These are phyloP conservation scores for Funneliformis geosporum DNA, from an alignment of 192 early-diverging fungal species.

Conservation along the genomic window DNA sequence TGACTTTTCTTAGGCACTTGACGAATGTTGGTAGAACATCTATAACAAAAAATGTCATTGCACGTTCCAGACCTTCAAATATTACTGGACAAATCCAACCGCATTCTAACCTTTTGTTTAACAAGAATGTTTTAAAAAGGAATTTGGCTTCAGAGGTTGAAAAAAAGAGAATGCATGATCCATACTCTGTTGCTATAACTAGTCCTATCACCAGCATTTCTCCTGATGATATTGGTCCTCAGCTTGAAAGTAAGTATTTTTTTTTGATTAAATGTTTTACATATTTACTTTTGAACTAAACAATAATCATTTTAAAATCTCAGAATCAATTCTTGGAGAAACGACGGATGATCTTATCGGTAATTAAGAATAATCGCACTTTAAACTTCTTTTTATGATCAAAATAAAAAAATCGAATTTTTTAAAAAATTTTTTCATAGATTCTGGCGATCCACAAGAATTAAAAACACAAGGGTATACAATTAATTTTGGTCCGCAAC, in stretches of 20 bases:
- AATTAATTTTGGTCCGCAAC: conserved; percentile 99
- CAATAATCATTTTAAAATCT: not conserved
- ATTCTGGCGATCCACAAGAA: conserved; percentile 20
- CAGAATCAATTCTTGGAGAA: not conserved
- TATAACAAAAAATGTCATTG: not conserved
- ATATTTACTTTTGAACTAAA: too few species aligned
- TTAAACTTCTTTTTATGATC: too few species aligned
- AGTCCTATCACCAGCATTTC: not conserved
- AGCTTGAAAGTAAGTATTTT: not conserved
- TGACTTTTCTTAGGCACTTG: not conserved
- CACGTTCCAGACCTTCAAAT: not conserved
- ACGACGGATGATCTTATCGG: not conserved
- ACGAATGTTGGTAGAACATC: not conserved
- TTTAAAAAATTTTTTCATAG: not conserved
- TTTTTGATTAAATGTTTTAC: too few species aligned
- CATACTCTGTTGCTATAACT: not conserved
- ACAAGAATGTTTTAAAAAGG: not conserved
- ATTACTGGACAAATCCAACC: not conserved
- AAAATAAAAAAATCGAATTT: too few species aligned
- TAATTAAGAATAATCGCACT: not conserved
- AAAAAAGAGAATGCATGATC: not conserved
- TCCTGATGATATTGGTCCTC: not conserved
- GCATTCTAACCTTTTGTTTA: not conserved
- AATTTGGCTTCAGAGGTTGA: not conserved
- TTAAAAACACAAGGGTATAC: conserved; percentile 62